Base-by-base conservation (phyloP, 768 basidiomycete species). In the Royoungia palumana region DNA sequence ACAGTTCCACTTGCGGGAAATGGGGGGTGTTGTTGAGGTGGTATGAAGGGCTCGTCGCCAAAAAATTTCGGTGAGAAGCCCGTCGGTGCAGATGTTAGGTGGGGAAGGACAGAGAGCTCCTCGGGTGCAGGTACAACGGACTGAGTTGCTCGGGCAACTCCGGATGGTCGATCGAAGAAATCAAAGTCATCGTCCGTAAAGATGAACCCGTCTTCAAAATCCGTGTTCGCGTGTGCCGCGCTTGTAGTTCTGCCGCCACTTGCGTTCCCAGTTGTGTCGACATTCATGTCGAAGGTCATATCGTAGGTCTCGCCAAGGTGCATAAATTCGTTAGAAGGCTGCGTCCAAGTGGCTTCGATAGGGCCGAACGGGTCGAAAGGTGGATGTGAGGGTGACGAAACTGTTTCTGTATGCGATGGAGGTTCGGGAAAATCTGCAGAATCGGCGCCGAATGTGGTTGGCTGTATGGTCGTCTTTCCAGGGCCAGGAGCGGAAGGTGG, bases 151-250 rank as follows among this genome's bases (percentile, higher is more conserved):
- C 65, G 61, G 8, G 61, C 44, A 37, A 57, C 49, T 24, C 56
- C 50, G 1, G 76, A 71, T 0, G 81, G 82, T 21, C 74, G 75
- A 60, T 93, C 89, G 61, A 92, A 94, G 67, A 89, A 93, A 63
- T 80, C 85, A 65, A 93, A 94, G 65, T 94, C 90, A 47, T 91
- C 90, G 44, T 94, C 90, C 0, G 90, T 91, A 41, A 68, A 66
- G 20, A 53, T 57, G 57, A 92, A 84, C 1, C 73, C 76, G 19
- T 81, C 78, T 28, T 83, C 81, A 44, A 79, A 79, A 36, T 79
- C 80, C 65, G 75, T 66, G 43, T 67, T 67, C 43, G 66, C 63
- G 34, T 57, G 64, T 6, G 48, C 62, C 27, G 60, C 51, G 36
- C 53, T 56, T 25, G 59, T 49, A 17, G 59, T 36, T 28, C 63